phyloP scores from a whole-genome alignment of 371 early-diverging fungal genomes.

The Rhizopus microsporus region DNA sequence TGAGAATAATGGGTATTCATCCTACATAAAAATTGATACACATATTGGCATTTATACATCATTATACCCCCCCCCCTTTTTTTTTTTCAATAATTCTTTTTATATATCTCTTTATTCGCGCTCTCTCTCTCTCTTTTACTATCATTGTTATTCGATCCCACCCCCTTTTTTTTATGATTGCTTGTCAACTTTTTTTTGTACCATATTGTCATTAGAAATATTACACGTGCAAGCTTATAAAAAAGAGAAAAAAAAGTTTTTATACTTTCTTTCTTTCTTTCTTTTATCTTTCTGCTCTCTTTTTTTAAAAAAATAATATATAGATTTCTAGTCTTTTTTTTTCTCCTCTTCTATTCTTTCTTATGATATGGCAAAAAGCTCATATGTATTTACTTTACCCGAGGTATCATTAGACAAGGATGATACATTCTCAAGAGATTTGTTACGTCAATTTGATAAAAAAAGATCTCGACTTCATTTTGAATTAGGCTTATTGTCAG shows the following conservation, averaged over 20 bases:
- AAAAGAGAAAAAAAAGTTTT: constrained; percentile 2
- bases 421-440: constrained; percentile 40
- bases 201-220: constrained; percentile 7
- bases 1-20: constrained; percentile 41
- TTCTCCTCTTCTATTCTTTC: constrained; percentile 5
- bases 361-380: constrained; percentile 14
- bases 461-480: constrained; percentile 34
- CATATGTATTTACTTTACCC: constrained; percentile 19
- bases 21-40: neutral
- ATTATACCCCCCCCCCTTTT: constrained; percentile 2
- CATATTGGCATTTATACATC: neutral
- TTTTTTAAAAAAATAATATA: neutral
- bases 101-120: neutral
- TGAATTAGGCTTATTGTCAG: constrained; percentile 32
- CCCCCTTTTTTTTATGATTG: neutral
- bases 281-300: constrained; percentile 2
- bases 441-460: constrained; percentile 44
- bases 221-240: constrained; percentile 14
- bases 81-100: too few relatives aligned
- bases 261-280: neutral
- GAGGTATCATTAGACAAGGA: constrained; percentile 19
- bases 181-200: constrained; percentile 9
- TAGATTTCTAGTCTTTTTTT: constrained; percentile 6
- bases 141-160: neutral
- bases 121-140: neutral